Conservation (phyloP, 345 rosid species). For the Sonneratia alba region DNA sequence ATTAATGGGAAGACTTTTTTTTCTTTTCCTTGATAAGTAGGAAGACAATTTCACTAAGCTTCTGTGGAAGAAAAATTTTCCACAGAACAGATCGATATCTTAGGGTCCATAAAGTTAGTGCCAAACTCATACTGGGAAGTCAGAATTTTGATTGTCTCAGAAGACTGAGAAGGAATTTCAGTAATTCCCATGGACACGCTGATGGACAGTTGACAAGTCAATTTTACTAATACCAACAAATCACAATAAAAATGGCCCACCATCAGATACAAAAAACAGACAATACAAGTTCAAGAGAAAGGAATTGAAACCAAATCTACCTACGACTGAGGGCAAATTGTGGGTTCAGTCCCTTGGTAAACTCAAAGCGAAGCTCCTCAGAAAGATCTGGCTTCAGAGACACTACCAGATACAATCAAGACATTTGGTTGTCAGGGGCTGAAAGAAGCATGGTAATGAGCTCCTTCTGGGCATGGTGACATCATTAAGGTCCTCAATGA, state of each 20-base stretch:
- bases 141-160: conserved; percentile 81
- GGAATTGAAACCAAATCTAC: conserved; percentile 20
- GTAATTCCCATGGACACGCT: conserved; percentile 91
- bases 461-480: not conserved
- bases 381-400: conserved; percentile 85
- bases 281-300: not conserved
- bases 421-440: not conserved
- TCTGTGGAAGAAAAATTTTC: not conserved
- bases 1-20: too few relatives aligned
- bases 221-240: not conserved
- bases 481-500: too few relatives aligned
- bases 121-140: conserved; percentile 92
- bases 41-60: not conserved
- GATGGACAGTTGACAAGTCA: conserved; percentile 10
- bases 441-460: not conserved
- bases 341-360: conserved; percentile 75
- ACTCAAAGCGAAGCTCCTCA: conserved; percentile 96
- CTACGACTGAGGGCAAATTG: conserved; percentile 88
- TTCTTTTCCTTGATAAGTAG: too few relatives aligned
- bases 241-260: not conserved
- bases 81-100: conserved; percentile 21
- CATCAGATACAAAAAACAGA: not conserved
- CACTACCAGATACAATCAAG: conserved; percentile 37
- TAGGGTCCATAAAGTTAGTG: conserved; percentile 74
- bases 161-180: conserved; percentile 80